A percentile compares a stretch with the other conserved stretches of the same genome.
These are phyloP conservation scores for Populus pruinosa DNA, from an alignment of 345 rosid genomes.

Conservation along the genomic window DNA sequence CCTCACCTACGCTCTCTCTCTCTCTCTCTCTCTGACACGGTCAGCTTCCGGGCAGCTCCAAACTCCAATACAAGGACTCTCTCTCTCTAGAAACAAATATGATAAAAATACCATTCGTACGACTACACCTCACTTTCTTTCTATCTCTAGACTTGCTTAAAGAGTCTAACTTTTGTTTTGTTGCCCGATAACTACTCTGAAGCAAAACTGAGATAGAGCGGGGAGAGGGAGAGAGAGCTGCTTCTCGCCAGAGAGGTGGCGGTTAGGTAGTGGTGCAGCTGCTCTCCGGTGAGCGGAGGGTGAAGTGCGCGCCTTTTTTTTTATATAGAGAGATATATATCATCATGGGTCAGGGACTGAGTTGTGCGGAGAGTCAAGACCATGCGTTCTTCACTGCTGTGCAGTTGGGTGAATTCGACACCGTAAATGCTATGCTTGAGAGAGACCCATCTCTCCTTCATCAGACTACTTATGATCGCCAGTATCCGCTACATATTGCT, in stretches of 20 bases:
- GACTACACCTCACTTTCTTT: background rate
- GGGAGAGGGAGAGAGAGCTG: constrained; percentile 1
- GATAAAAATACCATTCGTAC: background rate
- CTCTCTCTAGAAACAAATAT: constrained; percentile 14
- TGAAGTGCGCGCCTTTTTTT: constrained; percentile 3
- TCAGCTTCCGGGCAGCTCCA: constrained; percentile 45
- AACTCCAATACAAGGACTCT: constrained; percentile 30
- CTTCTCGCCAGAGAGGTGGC: constrained; percentile 30
- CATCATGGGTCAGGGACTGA: constrained; percentile 90
- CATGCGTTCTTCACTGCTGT: constrained; percentile 69
- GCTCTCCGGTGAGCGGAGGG: constrained; percentile 18
- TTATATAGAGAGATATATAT: background rate
- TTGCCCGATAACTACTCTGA: background rate
- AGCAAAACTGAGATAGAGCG: background rate
- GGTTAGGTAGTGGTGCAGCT: background rate
- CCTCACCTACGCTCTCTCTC: too few species aligned
- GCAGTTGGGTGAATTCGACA: constrained; percentile 60
- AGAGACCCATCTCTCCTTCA: constrained; percentile 52
- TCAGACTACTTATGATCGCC: constrained; percentile 76
- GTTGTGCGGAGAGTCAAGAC: constrained; percentile 69
- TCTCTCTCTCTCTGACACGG: constrained; percentile 15
- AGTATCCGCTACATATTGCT: constrained; percentile 83
- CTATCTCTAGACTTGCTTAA: constrained; percentile 14
- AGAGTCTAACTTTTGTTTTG: constrained; percentile 6
- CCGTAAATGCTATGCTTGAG: constrained; percentile 44